A percentile compares a stretch with the other conserved stretches of the same genome.
Evolutionary conservation across 2,329 filamentous ascomycete genomes (phyloP).

Genomic region (Alternaria panax): DNA sequence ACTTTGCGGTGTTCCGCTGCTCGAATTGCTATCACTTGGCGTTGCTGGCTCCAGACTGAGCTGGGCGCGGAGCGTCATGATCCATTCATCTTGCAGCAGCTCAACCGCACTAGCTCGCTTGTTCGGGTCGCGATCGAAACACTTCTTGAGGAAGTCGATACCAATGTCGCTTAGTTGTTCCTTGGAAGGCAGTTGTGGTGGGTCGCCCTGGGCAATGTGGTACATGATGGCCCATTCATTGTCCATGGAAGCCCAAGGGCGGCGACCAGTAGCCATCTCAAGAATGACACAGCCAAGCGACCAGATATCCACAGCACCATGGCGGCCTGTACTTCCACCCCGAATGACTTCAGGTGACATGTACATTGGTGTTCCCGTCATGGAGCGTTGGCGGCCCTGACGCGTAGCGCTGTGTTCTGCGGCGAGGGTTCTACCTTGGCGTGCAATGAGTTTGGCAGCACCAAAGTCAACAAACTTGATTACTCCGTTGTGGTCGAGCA

Average conservation of each 20-base stretch:
- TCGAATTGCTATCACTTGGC: constrained; percentile 45
- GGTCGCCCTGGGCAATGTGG: constrained; percentile 97
- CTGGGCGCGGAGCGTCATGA: constrained; percentile 58
- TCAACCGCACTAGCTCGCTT: constrained; percentile 84
- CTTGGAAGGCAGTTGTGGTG: constrained; percentile 78
- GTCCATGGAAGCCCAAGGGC: constrained; percentile 94
- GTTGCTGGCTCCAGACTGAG: constrained; percentile 57
- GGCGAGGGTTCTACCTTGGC: constrained; percentile 86
- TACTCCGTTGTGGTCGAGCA: constrained; percentile 95
- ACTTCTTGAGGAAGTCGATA: constrained; percentile 85
- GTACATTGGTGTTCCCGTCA: constrained; percentile 99
- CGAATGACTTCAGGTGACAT: constrained; percentile 99
- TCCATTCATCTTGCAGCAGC: constrained; percentile 93
- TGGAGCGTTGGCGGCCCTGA: constrained; percentile 74
- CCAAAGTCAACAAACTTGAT: constrained; percentile 99
- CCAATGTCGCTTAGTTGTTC: constrained; percentile 87
- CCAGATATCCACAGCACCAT: constrained; percentile 93
- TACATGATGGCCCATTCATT: constrained; percentile 99
- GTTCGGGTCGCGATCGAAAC: constrained; percentile 84
- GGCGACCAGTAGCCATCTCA: constrained; percentile 94
- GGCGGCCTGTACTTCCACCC: constrained; percentile 73
- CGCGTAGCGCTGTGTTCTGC: constrained; percentile 64
- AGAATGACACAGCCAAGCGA: constrained; percentile 95
- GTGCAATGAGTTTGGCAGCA: constrained; percentile 94
- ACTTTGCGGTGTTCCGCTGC: constrained; percentile 24